Percentiles rank a stretch among this genome's conserved stretches.
phyloP scores from a whole-genome alignment of 805 yeast genomes.

The Candida nonsorbophila region DNA sequence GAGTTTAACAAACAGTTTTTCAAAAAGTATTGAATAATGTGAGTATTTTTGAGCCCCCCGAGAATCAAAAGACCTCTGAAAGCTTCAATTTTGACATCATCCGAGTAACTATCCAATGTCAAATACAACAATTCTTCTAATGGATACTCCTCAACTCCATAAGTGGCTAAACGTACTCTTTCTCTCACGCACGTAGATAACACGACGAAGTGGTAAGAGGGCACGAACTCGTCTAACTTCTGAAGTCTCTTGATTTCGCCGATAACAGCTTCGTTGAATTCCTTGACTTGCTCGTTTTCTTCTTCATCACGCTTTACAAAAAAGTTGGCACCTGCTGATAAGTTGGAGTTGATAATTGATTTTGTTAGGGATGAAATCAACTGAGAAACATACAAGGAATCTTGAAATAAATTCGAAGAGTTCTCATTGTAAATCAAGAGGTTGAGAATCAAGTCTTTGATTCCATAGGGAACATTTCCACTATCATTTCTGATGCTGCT shows the following conservation, averaged over 20 bases:
- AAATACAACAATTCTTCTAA: conserved; percentile 52
- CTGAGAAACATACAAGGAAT: conserved; percentile 57
- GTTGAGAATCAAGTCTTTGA: conserved; percentile 62
- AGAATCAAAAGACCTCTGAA: conserved; percentile 62
- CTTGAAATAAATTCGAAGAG: conserved; percentile 69
- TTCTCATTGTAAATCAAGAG: conserved; percentile 82
- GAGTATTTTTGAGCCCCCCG: conserved; percentile 71
- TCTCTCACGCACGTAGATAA: conserved; percentile 53
- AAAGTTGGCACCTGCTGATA: conserved; percentile 4
- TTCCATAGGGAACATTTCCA: conserved; percentile 53
- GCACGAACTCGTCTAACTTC: conserved; percentile 82
- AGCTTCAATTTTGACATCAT: conserved; percentile 60
- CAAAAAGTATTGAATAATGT: conserved; percentile 58
- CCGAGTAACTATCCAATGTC: conserved; percentile 41
- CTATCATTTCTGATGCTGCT: conserved; percentile 55
- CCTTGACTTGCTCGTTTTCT: conserved; percentile 5
- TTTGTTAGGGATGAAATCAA: conserved; percentile 52
- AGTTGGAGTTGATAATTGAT: conserved; percentile 15
- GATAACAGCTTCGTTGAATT: conserved; percentile 27
- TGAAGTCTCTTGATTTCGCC: conserved; percentile 70
- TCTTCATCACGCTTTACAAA: conserved; percentile 1
- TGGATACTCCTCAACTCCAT: conserved; percentile 47
- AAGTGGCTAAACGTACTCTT: conserved; percentile 53
- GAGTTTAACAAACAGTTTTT: conserved; percentile 51
- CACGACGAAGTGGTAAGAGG: conserved; percentile 58